phyloP scores from a whole-genome alignment of 192 early-diverging fungal genomes.

The Phycomyces nitens region DNA sequence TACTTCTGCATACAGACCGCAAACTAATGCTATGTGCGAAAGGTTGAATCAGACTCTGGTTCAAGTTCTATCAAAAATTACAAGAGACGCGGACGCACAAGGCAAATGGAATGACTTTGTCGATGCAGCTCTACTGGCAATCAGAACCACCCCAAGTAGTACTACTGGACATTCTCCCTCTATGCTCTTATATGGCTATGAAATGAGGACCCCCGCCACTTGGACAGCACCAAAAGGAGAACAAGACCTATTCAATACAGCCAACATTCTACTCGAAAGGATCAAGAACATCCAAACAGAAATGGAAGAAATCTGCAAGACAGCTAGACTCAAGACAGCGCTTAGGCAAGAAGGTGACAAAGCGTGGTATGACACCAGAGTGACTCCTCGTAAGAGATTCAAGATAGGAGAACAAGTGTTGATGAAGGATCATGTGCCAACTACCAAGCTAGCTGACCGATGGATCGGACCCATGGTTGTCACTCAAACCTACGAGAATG shows the following conservation, averaged over 20 bases:
- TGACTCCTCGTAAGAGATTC: background rate
- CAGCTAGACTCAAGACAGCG: background rate
- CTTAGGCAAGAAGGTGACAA: background rate
- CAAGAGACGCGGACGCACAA: background rate
- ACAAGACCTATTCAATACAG: background rate
- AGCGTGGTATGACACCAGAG: background rate
- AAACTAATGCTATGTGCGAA: constrained; percentile 20
- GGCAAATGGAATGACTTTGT: constrained; percentile 8
- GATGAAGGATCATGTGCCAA: background rate
- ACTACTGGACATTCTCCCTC: constrained; percentile 9
- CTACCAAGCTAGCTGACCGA: background rate
- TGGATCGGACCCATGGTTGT: constrained; percentile 1
- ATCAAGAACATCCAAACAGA: background rate
- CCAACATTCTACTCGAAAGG: background rate
- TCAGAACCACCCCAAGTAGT: too few relatives aligned
- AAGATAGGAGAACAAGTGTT: constrained; percentile 4
- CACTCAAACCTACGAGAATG: background rate
- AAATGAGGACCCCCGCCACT: constrained; percentile 1
- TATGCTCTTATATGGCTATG: constrained; percentile 19
- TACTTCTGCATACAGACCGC: constrained; percentile 16
- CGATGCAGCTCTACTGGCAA: constrained; percentile 1
- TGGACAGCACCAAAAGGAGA: constrained; percentile 9
- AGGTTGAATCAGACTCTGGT: constrained; percentile 23
- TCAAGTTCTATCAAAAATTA: constrained; percentile 19
- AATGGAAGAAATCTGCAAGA: background rate